A percentile compares a stretch with the other conserved stretches of the same genome.
Conservation (phyloP, 2,329 filamentous ascomycete species). For the Phaeomoniella chlamydospora region DNA sequence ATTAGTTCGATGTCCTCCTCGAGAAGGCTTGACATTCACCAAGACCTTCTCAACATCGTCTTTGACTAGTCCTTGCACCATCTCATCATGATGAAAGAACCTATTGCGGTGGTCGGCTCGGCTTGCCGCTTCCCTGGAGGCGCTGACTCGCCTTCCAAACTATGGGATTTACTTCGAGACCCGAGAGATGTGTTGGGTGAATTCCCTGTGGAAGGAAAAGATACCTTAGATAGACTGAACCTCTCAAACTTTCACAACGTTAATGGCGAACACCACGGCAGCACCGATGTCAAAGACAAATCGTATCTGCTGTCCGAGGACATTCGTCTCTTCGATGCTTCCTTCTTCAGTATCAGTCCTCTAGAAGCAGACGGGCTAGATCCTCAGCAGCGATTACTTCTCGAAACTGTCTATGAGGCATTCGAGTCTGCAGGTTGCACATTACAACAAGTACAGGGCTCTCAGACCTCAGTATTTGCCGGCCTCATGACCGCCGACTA, state of each 20-base stretch:
- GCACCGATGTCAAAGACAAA: constrained; percentile 5
- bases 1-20: neutral
- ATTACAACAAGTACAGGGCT: constrained; percentile 5
- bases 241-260: constrained; percentile 11
- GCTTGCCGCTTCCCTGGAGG: constrained; percentile 29
- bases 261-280: constrained; percentile 10
- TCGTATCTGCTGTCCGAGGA: constrained; percentile 13
- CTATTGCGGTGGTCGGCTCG: constrained; percentile 30
- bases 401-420: constrained; percentile 27
- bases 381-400: constrained; percentile 8
- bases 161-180: constrained; percentile 21
- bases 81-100: constrained; percentile 10
- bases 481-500: constrained; percentile 15
- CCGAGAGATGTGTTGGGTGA: constrained; percentile 4
- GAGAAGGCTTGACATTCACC: neutral
- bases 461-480: constrained; percentile 18
- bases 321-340: constrained; percentile 6
- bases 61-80: neutral
- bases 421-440: constrained; percentile 10
- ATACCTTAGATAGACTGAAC: constrained; percentile 10
- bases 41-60: neutral
- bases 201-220: constrained; percentile 8
- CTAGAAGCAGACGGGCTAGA: constrained; percentile 7
- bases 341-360: constrained; percentile 7
- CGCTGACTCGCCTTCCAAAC: constrained; percentile 19